A percentile compares a stretch with the other conserved stretches of the same genome.
These are phyloP conservation scores for Candida glaebosa DNA, from an alignment of 805 yeast species.

Conservation along the genomic window DNA sequence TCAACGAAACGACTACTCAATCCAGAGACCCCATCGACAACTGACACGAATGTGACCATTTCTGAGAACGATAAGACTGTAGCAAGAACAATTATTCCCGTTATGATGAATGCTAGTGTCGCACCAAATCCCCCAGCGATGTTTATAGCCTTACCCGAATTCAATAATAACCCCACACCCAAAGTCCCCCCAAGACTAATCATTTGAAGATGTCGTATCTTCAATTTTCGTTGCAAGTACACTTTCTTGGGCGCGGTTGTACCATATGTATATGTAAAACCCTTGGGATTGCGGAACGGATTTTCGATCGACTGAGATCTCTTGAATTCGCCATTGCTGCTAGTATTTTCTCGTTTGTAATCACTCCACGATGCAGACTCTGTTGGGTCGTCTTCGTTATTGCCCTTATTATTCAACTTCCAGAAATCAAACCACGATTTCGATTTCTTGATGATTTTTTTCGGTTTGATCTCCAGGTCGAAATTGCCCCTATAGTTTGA, in stretches of 20 bases:
- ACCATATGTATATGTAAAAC: slow-evolving; percentile 2
- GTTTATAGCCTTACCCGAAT: slow-evolving; percentile 68
- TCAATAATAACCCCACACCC: slow-evolving; percentile 71
- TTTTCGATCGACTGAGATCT: neutral
- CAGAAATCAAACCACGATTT: slow-evolving; percentile 1
- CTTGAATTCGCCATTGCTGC: neutral
- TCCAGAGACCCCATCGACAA: slow-evolving; percentile 77
- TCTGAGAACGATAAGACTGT: slow-evolving; percentile 77
- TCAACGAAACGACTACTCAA: slow-evolving; percentile 72
- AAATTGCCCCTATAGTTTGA: slow-evolving; percentile 2
- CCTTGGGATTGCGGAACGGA: neutral
- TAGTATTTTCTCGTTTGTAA: neutral
- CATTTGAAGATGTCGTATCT: slow-evolving; percentile 69
- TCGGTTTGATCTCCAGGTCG: neutral
- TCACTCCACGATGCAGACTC: neutral
- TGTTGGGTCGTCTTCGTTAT: neutral
- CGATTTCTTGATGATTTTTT: slow-evolving; percentile 2
- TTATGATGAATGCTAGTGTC: slow-evolving; percentile 58
- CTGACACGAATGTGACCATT: slow-evolving; percentile 74
- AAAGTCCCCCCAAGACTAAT: slow-evolving; percentile 76
- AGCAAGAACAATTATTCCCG: slow-evolving; percentile 63
- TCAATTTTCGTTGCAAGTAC: slow-evolving; percentile 53
- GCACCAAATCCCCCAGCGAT: slow-evolving; percentile 80
- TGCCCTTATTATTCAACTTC: slow-evolving; percentile 1
- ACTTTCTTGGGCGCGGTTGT: slow-evolving; percentile 6